phyloP scores from a whole-genome alignment of 768 basidiomycete genomes.

The Mycena vulgaris region DNA sequence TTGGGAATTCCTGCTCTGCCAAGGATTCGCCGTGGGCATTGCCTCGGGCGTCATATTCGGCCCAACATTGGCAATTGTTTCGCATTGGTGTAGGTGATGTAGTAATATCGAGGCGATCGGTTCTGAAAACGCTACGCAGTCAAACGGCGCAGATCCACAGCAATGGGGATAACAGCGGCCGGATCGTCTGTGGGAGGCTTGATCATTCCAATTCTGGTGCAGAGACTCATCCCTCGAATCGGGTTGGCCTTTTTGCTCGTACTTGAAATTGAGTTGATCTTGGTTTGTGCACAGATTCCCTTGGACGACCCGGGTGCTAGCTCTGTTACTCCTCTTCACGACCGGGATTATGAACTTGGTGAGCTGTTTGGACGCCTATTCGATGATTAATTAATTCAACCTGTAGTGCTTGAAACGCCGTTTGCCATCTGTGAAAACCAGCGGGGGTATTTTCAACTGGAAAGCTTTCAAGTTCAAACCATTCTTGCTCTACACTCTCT shows the following conservation, averaged over 20 bases:
- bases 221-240: conserved; percentile 65
- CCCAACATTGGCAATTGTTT: conserved; percentile 69
- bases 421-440: conserved; percentile 66
- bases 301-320: conserved; percentile 84
- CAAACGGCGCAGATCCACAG: conserved; percentile 39
- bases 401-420: conserved; percentile 62
- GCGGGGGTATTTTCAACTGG: conserved; percentile 73
- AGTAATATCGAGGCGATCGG: background rate
- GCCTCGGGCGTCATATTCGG: conserved; percentile 75
- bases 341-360: conserved; percentile 72
- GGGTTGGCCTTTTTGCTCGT: conserved; percentile 52
- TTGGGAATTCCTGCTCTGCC: conserved; percentile 86
- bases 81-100: conserved; percentile 78
- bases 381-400: background rate
- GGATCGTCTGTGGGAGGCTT: conserved; percentile 82
- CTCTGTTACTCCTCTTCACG: conserved; percentile 69
- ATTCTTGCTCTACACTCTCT: conserved; percentile 71
- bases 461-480: conserved; percentile 65
- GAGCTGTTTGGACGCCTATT: background rate
- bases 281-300: conserved; percentile 64
- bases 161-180: conserved; percentile 73
- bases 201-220: conserved; percentile 73
- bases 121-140: conserved; percentile 1
- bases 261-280: background rate
- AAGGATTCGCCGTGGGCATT: conserved; percentile 79